A percentile compares a stretch with the other conserved stretches of the same genome.
phyloP scores from a whole-genome alignment of 192 early-diverging fungal species.

The Linderina pennispora region DNA sequence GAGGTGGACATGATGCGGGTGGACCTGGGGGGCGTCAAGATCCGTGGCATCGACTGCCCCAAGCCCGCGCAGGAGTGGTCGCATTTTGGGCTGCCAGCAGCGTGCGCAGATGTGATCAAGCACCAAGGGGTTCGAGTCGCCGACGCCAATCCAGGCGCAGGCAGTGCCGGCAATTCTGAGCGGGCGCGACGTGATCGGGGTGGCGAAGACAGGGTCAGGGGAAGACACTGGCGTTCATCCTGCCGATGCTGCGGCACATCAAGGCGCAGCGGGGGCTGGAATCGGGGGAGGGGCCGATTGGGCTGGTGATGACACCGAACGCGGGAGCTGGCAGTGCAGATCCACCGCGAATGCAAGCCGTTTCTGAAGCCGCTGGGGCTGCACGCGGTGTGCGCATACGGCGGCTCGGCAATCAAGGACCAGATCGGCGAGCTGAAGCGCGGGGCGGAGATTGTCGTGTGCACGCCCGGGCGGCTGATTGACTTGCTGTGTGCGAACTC shows the following conservation, averaged over 20 bases:
- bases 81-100: conserved; percentile 88
- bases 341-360: conserved; percentile 85
- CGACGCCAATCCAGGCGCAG: conserved; percentile 88
- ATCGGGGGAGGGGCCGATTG: conserved; percentile 77
- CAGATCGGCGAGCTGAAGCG: conserved; percentile 86
- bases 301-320: conserved; percentile 90
- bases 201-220: conserved; percentile 92
- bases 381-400: conserved; percentile 84
- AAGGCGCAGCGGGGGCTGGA: conserved; percentile 79
- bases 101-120: conserved; percentile 48
- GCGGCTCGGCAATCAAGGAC: conserved; percentile 80
- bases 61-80: conserved; percentile 95
- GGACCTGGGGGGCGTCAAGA: conserved; percentile 90
- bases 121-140: conserved; percentile 64
- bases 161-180: conserved; percentile 94
- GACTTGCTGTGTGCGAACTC: conserved; percentile 84
- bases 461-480: conserved; percentile 88
- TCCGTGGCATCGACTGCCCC: conserved; percentile 83
- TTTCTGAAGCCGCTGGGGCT: conserved; percentile 85
- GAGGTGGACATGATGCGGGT: conserved; percentile 79
- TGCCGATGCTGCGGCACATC: conserved; percentile 94
- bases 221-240: conserved; percentile 88
- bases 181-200: conserved; percentile 92
- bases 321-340: conserved; percentile 88
- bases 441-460: conserved; percentile 88